Evolutionary conservation across 805 yeast genomes (phyloP).

Genomic region (Ogataea dorogensis): DNA sequence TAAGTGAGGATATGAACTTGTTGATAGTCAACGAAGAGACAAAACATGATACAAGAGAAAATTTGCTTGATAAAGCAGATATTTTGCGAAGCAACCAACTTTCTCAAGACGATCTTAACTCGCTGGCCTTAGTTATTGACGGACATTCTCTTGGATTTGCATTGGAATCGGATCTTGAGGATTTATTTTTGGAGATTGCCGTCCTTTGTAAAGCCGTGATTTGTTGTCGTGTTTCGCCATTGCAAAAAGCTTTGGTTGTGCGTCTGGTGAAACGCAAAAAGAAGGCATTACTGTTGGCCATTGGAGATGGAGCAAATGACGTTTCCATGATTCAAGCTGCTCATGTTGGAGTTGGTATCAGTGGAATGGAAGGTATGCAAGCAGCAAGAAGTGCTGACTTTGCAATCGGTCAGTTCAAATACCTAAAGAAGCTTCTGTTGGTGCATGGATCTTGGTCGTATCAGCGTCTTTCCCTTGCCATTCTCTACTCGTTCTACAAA

Average conservation of each 20-base stretch:
- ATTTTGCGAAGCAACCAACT: conserved; percentile 70
- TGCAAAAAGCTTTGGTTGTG: conserved; percentile 95
- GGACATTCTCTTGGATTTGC: conserved; percentile 91
- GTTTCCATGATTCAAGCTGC: conserved; percentile 99
- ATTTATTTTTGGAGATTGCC: conserved; percentile 73
- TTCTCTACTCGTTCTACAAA: conserved; percentile 91
- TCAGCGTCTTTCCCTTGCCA: conserved; percentile 89
- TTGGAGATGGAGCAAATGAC: conserved; percentile 99
- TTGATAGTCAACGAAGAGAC: conserved; percentile 84
- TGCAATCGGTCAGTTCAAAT: conserved; percentile 93
- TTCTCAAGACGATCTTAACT: conserved; percentile 65
- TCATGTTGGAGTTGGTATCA: conserved; percentile 97
- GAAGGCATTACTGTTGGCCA: conserved; percentile 76
- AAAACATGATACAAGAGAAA: conserved; percentile 70
- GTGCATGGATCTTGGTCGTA: conserved; percentile 99
- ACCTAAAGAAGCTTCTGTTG: conserved; percentile 71
- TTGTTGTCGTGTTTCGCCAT: conserved; percentile 96
- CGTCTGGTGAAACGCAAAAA: conserved; percentile 85
- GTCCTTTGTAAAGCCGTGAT: conserved; percentile 91
- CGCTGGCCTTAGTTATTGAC: conserved; percentile 88
- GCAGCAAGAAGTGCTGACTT: conserved; percentile 98
- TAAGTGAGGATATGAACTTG: conserved; percentile 94
- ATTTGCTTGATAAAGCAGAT: conserved; percentile 68
- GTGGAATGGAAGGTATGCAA: conserved; percentile 99
- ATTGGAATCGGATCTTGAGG: conserved; percentile 76